Conservation (phyloP, 2,329 filamentous ascomycete species). For the Fusarium falciforme region DNA sequence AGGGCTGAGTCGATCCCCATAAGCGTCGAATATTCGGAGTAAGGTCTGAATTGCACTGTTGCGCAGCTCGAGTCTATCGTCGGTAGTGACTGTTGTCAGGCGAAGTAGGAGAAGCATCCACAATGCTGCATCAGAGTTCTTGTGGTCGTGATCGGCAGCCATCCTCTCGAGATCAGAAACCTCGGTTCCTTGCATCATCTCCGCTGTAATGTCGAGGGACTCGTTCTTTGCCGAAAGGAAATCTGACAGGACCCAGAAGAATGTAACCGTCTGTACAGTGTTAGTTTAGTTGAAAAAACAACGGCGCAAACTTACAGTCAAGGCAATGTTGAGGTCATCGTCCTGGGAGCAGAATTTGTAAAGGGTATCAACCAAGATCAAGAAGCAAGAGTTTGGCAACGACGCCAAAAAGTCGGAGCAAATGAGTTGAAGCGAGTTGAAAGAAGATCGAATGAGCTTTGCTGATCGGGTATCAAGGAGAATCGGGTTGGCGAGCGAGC, state of each 20-base stretch:
- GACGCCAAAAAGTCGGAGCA: conserved; percentile 92
- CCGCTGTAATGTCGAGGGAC: conserved; percentile 67
- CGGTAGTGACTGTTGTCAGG: conserved; percentile 76
- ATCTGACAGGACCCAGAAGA: conserved; percentile 96
- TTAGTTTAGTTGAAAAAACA: conserved; percentile 4
- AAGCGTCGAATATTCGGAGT: conserved; percentile 90
- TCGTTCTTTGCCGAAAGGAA: conserved; percentile 75
- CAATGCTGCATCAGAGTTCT: conserved; percentile 75
- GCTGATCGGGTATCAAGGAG: conserved; percentile 69
- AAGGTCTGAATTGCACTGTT: conserved; percentile 93
- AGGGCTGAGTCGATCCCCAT: conserved; percentile 81
- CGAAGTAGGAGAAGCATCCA: conserved; percentile 83
- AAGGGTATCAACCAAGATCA: conserved; percentile 85
- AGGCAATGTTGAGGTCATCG: conserved; percentile 93
- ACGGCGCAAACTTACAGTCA: conserved; percentile 72
- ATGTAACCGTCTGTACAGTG: conserved; percentile 78
- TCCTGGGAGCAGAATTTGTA: conserved; percentile 90
- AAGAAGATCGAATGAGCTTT: conserved; percentile 85
- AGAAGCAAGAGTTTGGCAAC: conserved; percentile 76
- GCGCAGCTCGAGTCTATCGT: conserved; percentile 79
- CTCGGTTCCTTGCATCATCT: conserved; percentile 64
- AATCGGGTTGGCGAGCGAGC: conserved; percentile 45
- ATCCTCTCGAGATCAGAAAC: conserved; percentile 64
- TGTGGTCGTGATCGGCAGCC: conserved; percentile 68
- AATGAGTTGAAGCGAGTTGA: conserved; percentile 89